Conservation (phyloP, 73 alveolate genomes). For the Halteria grandinella region DNA sequence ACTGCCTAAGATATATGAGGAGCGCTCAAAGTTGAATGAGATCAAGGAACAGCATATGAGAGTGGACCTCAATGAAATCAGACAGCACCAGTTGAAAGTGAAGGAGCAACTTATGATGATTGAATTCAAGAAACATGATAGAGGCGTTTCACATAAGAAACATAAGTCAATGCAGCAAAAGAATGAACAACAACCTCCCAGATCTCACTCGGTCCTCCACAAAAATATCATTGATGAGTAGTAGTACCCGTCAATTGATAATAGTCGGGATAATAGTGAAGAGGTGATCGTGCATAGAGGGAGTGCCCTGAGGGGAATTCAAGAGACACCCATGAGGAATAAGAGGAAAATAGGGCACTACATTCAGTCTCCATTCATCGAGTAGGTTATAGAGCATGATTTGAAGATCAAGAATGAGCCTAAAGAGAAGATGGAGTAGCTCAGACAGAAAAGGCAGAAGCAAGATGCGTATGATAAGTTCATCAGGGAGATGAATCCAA, state of each 20-base stretch:
- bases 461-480: conserved; percentile 33
- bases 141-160: background rate
- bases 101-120: background rate
- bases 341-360: too few relatives aligned
- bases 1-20: conserved; percentile 24
- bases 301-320: too few relatives aligned
- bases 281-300: too few relatives aligned
- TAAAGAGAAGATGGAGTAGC: background rate
- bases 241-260: background rate
- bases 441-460: conserved; percentile 9
- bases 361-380: too few relatives aligned
- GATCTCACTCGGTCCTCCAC: background rate
- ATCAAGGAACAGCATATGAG: background rate
- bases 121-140: background rate
- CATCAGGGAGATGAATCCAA: conserved; percentile 25
- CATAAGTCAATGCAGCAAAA: too few relatives aligned
- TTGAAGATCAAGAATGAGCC: too few relatives aligned
- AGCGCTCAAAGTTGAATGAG: background rate
- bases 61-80: background rate
- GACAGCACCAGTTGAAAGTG: background rate
- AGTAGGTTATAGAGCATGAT: too few relatives aligned
- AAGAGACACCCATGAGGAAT: too few relatives aligned
- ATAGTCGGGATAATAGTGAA: background rate
- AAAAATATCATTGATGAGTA: too few relatives aligned
- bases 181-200: background rate